Percentiles rank a stretch among this genome's conserved stretches.
Evolutionary conservation across 352 stramenopile genomes (phyloP).

Genomic region (Phytophthora hybrid): DNA sequence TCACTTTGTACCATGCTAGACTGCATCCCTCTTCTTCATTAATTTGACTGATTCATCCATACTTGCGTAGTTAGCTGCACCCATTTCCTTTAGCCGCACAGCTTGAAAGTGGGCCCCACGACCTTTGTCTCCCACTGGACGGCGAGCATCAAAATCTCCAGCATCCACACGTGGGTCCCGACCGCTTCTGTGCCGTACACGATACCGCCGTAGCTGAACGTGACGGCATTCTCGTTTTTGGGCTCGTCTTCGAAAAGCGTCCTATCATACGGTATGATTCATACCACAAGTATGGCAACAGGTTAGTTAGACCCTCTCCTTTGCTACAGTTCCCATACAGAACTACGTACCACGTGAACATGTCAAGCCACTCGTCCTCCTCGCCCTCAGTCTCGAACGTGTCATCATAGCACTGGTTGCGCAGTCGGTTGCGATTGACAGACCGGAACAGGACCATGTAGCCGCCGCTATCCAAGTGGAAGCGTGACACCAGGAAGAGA

Average conservation of each 20-base stretch:
- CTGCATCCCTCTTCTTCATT: slow-evolving; percentile 4
- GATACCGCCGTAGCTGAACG: slow-evolving; percentile 63
- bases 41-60: slow-evolving; percentile 1
- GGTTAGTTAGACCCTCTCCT: not conserved
- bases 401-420: slow-evolving; percentile 3
- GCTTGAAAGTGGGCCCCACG: slow-evolving; percentile 49
- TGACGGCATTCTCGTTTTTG: slow-evolving; percentile 37
- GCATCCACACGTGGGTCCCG: slow-evolving; percentile 64
- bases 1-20: slow-evolving; percentile 22
- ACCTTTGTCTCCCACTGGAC: slow-evolving; percentile 67
- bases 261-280: slow-evolving; percentile 27
- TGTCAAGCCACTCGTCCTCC: slow-evolving; percentile 60
- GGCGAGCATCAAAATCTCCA: slow-evolving; percentile 69
- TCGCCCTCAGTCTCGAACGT: slow-evolving; percentile 4
- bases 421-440: slow-evolving; percentile 41
- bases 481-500: slow-evolving; percentile 56
- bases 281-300: not conserved
- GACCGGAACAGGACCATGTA: slow-evolving; percentile 60
- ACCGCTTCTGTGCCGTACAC: slow-evolving; percentile 49
- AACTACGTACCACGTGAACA: slow-evolving; percentile 60
- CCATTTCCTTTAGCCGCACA: slow-evolving; percentile 17
- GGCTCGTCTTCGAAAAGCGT: slow-evolving; percentile 53
- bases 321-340: not conserved
- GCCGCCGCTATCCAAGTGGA: slow-evolving; percentile 45
- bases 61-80: not conserved